Percentiles rank a stretch among this genome's conserved stretches.
These are phyloP conservation scores for Camellia lanceoleosa DNA, from an alignment of 148 eudicot species.

Conservation along the genomic window DNA sequence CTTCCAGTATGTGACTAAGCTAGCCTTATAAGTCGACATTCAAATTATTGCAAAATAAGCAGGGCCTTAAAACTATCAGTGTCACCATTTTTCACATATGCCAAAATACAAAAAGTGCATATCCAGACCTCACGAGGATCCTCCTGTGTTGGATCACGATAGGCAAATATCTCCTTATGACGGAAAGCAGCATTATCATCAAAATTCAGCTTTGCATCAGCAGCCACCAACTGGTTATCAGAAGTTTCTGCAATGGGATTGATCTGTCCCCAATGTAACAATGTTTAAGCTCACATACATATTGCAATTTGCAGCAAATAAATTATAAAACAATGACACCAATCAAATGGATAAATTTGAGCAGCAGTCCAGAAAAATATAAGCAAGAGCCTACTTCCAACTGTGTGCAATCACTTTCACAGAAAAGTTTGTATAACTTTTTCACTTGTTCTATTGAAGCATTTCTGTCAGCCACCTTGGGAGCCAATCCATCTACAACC, in stretches of 20 bases:
- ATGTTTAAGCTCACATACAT: background rate
- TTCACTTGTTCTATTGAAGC: conserved; percentile 95
- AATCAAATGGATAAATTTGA: background rate
- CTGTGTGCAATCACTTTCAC: conserved; percentile 85
- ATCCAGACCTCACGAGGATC: conserved; percentile 92
- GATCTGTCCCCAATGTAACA: conserved; percentile 42
- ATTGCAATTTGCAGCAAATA: background rate
- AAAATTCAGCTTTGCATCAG: conserved; percentile 95
- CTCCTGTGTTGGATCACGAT: conserved; percentile 94
- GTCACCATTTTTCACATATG: background rate
- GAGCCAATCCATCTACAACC: conserved; percentile 91
- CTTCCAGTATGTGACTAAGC: background rate
- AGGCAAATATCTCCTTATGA: conserved; percentile 87
- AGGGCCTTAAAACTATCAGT: background rate
- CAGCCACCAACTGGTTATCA: conserved; percentile 83
- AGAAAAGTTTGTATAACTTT: conserved; percentile 81
- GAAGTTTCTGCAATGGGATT: conserved; percentile 96
- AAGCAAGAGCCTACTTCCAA: conserved; percentile 57
- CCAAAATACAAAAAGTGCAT: background rate
- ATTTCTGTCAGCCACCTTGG: conserved; percentile 65
- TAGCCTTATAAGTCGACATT: background rate
- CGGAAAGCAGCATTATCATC: conserved; percentile 98
- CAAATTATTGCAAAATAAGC: background rate
- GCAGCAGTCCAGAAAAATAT: background rate
- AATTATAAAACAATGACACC: background rate